phyloP scores from a whole-genome alignment of 2,329 filamentous ascomycete species.

The Phyllosticta ampelicida region DNA sequence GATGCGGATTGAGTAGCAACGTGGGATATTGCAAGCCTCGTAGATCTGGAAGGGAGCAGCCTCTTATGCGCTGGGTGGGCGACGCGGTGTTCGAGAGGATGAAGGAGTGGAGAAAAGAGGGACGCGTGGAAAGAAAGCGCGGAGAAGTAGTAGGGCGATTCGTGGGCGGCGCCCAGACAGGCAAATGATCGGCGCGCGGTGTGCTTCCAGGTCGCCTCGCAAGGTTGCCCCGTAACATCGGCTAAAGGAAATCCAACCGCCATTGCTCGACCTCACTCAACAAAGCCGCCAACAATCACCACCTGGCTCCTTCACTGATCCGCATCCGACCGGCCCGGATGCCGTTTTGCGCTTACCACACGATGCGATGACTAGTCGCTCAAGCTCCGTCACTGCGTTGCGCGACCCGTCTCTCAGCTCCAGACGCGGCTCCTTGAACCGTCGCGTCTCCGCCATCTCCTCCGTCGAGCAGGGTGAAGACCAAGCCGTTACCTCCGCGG shows the following conservation, averaged over 20 bases:
- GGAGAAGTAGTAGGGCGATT: background rate
- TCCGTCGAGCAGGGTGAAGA: slow-evolving; percentile 52
- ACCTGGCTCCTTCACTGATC: background rate
- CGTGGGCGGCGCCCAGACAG: background rate
- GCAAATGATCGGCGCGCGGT: slow-evolving; percentile 1
- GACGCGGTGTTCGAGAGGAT: background rate
- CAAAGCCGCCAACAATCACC: slow-evolving; percentile 2
- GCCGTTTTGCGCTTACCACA: slow-evolving; percentile 10
- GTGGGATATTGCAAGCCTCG: background rate
- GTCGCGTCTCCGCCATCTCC: slow-evolving; percentile 58
- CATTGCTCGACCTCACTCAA: background rate
- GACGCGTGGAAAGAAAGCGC: background rate
- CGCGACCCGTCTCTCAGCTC: slow-evolving; percentile 41
- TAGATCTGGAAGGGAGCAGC: no score
- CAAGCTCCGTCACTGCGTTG: slow-evolving; percentile 24
- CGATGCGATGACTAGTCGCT: slow-evolving; percentile 37
- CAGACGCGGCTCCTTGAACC: slow-evolving; percentile 46
- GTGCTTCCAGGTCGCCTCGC: slow-evolving; percentile 3
- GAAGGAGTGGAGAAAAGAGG: background rate
- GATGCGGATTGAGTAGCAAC: background rate
- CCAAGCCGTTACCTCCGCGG: slow-evolving; percentile 42
- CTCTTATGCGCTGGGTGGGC: background rate
- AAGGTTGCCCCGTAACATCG: background rate
- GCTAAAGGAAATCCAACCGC: slow-evolving; percentile 1
- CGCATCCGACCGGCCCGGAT: background rate